A percentile compares a stretch with the other conserved stretches of the same genome.
Conservation (phyloP, 1,284 basidiomycete species). For the Leccinum angustisporum region DNA sequence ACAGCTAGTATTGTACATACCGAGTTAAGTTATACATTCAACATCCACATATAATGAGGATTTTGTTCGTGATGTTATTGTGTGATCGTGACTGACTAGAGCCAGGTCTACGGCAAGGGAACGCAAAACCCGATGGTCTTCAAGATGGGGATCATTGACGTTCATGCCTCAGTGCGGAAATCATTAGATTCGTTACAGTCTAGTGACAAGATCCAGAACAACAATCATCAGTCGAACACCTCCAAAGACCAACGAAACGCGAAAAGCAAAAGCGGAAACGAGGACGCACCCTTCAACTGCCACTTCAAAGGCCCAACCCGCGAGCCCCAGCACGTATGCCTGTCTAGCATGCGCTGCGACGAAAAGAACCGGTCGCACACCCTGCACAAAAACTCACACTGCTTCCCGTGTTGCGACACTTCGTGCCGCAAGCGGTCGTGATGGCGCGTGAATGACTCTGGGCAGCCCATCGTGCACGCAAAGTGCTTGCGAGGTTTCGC, state of each 20-base stretch:
- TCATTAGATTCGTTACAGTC: neutral
- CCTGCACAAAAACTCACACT: constrained; percentile 6
- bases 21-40: neutral
- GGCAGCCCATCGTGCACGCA: constrained; percentile 7
- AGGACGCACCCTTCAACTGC: constrained; percentile 6
- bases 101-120: neutral
- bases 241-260: neutral
- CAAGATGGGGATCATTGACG: neutral
- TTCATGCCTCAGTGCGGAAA: neutral
- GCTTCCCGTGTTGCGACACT: constrained; percentile 6
- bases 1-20: neutral
- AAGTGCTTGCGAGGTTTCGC: constrained; percentile 2
- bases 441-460: constrained; percentile 7
- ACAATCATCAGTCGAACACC: neutral
- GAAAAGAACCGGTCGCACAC: constrained; percentile 6
- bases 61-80: neutral
- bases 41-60: neutral
- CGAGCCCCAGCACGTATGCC: constrained; percentile 7
- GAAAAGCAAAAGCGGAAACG: neutral
- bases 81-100: neutral
- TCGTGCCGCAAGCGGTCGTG: constrained; percentile 9
- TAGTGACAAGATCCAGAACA: neutral
- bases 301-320: constrained; percentile 1
- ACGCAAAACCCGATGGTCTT: neutral
- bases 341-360: constrained; percentile 6